These are phyloP conservation scores for Acorus gramineus DNA, from an alignment of 106 monocot genomes.

Conservation along the genomic window DNA sequence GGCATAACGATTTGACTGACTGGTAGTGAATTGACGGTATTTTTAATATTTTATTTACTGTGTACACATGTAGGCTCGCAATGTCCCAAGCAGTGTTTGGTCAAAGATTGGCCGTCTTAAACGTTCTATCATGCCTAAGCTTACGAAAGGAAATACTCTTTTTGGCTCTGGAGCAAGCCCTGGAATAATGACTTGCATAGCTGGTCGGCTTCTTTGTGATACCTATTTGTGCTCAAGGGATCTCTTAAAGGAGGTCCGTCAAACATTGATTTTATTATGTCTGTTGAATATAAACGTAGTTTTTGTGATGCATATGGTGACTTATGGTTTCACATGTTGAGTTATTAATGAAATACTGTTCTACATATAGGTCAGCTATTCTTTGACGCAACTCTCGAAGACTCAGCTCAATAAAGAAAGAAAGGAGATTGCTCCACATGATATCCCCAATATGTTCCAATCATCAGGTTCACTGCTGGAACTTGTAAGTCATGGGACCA, in stretches of 20 bases:
- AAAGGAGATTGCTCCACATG: conserved; percentile 72
- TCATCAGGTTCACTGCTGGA: conserved; percentile 54
- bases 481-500: conserved; percentile 39
- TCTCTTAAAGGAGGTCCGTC: conserved; percentile 72
- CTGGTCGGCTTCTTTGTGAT: conserved; percentile 91
- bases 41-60: background rate
- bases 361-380: conserved; percentile 73
- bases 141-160: conserved; percentile 58
- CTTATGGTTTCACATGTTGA: background rate
- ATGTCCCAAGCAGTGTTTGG: conserved; percentile 79
- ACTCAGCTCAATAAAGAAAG: conserved; percentile 82
- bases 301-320: background rate
- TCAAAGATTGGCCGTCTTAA: conserved; percentile 94
- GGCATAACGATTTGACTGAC: too few relatives aligned
- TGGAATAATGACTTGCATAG: conserved; percentile 88
- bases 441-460: conserved; percentile 80
- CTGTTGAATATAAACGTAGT: background rate
- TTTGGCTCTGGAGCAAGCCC: conserved; percentile 94
- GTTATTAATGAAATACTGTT: too few relatives aligned
- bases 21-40: too few relatives aligned
- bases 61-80: conserved; percentile 47
- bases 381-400: conserved; percentile 91
- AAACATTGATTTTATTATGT: conserved; percentile 1
- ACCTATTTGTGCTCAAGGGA: conserved; percentile 85
- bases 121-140: conserved; percentile 82